These are phyloP conservation scores for Solanum tarijense DNA, from an alignment of 257 asterid genomes.

Conservation along the genomic window DNA sequence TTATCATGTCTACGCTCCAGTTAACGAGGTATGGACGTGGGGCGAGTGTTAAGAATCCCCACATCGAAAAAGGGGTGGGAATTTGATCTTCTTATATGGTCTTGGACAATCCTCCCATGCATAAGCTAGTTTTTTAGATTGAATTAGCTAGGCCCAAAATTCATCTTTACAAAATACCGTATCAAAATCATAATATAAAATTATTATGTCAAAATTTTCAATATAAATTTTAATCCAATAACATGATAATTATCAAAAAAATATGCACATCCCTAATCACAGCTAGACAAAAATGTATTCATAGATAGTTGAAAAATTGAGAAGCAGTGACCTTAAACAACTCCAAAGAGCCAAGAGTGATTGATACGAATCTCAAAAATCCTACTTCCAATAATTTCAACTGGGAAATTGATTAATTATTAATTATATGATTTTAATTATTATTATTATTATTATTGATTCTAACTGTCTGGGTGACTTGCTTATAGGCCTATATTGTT, in stretches of 20 bases:
- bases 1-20: too few relatives aligned
- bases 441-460: too few relatives aligned
- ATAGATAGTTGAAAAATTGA: not conserved
- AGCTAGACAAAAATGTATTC: not conserved
- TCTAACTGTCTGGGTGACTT: not conserved
- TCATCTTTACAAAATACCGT: not conserved
- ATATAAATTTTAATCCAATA: not conserved
- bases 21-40: not conserved
- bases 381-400: not conserved
- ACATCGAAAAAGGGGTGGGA: not conserved
- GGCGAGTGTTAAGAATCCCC: not conserved
- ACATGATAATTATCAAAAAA: not conserved
- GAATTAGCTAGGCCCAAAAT: not conserved
- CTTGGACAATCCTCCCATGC: not conserved
- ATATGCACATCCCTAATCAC: not conserved
- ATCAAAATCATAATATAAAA: not conserved
- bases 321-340: not conserved
- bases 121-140: not conserved
- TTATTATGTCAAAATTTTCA: not conserved
- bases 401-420: not conserved
- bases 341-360: not conserved
- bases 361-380: not conserved
- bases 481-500: not conserved
- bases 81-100: too few relatives aligned
- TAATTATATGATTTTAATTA: too few relatives aligned